Percentiles rank a stretch among this genome's conserved stretches.
These are phyloP conservation scores for Fusarium brevicatenulatum DNA, from an alignment of 2,329 filamentous ascomycete species.

Conservation along the genomic window DNA sequence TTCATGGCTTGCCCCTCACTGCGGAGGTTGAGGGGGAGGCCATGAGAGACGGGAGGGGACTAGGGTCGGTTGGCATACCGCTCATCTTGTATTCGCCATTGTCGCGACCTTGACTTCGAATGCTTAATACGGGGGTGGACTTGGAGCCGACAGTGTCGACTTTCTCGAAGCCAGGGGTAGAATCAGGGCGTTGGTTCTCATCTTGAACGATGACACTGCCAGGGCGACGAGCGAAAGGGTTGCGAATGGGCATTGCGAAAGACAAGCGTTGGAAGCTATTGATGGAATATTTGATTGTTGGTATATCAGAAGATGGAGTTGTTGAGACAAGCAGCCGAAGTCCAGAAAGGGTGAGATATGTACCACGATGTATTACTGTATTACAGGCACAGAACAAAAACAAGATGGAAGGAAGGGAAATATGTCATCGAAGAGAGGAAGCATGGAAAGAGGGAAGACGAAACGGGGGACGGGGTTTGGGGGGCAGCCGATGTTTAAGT, in stretches of 20 bases:
- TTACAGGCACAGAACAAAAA: not conserved
- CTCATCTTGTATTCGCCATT: constrained; percentile 83
- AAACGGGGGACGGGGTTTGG: constrained; percentile 3
- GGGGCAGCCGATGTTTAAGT: constrained; percentile 34
- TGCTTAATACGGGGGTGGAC: constrained; percentile 69
- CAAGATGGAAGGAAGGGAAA: constrained; percentile 11
- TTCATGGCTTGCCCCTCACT: constrained; percentile 12
- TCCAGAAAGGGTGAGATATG: not conserved
- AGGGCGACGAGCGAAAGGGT: constrained; percentile 73
- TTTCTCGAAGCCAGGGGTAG: constrained; percentile 64
- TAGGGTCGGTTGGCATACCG: constrained; percentile 62
- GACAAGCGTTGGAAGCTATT: constrained; percentile 12
- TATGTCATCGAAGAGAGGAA: constrained; percentile 12
- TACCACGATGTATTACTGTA: not conserved
- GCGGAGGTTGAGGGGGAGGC: constrained; percentile 6
- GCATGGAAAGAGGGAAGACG: not conserved
- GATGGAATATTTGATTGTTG: constrained; percentile 15
- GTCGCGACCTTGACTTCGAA: constrained; percentile 70
- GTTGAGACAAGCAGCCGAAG: not conserved
- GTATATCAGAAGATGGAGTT: constrained; percentile 13
- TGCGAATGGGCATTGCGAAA: constrained; percentile 74
- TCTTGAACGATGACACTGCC: constrained; percentile 58
- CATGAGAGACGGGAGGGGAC: constrained; percentile 24
- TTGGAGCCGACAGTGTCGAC: constrained; percentile 72
- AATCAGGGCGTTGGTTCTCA: constrained; percentile 62